Conservation (phyloP, 768 basidiomycete genomes). For the Leucosporidium creatinivorum region DNA sequence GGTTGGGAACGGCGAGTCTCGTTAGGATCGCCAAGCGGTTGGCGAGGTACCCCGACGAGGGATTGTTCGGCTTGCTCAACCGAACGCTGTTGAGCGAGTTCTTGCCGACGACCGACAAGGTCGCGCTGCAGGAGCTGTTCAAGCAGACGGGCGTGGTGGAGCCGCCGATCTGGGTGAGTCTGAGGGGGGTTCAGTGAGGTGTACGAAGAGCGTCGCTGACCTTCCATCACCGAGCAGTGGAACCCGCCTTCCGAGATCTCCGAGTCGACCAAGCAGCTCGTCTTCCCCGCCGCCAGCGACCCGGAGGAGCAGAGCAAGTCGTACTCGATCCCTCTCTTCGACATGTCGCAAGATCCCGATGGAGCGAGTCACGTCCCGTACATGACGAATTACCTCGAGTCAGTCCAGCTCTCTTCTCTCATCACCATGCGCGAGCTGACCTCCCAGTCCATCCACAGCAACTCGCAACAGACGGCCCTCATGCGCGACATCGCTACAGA, state of each 20-base stretch:
- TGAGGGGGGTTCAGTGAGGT: too few relatives aligned
- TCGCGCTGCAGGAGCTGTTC: slow-evolving; percentile 2
- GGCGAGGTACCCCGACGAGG: slow-evolving; percentile 7
- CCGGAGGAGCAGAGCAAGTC: background rate
- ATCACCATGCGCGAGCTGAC: too few relatives aligned
- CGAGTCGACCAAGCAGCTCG: background rate
- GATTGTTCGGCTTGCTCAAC: slow-evolving; percentile 9
- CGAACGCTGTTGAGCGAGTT: slow-evolving; percentile 19
- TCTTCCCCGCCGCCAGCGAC: slow-evolving; percentile 5
- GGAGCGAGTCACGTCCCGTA: slow-evolving; percentile 16
- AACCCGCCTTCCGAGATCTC: slow-evolving; percentile 9
- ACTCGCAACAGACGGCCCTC: slow-evolving; percentile 19
- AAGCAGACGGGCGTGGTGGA: background rate
- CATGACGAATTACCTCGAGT: slow-evolving; percentile 20
- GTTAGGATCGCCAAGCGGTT: slow-evolving; percentile 18
- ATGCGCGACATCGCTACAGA: slow-evolving; percentile 23
- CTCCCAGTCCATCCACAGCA: background rate
- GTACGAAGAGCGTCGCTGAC: too few relatives aligned
- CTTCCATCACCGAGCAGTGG: background rate
- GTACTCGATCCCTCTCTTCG: slow-evolving; percentile 6
- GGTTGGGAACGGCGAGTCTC: slow-evolving; percentile 17
- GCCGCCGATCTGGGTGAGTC: background rate
- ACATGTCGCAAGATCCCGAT: background rate
- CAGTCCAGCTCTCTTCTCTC: background rate
- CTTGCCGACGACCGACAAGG: slow-evolving; percentile 18